phyloP scores from a whole-genome alignment of 768 basidiomycete species.

The Lanmaoa pseudosensibilis region DNA sequence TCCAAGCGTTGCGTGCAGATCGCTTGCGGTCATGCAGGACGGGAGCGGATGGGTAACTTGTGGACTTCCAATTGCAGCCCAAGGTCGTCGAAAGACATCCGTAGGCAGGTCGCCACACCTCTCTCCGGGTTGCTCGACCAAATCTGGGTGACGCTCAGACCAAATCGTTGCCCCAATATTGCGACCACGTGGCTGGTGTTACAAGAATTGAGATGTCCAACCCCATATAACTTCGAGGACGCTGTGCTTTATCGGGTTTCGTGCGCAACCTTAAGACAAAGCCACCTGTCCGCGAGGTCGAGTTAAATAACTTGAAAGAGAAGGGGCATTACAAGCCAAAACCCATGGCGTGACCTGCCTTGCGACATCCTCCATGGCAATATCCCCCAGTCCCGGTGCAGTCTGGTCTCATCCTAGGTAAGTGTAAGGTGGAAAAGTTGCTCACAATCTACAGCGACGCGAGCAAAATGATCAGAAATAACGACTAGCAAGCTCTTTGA shows the following conservation, averaged over 20 bases:
- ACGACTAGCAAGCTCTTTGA: not conserved
- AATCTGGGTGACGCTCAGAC: slow-evolving; percentile 1
- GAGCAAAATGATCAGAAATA: not conserved
- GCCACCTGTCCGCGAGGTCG: not conserved
- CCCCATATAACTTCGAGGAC: not conserved
- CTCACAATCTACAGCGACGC: not conserved
- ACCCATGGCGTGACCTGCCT: not conserved
- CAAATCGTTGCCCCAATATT: slow-evolving; percentile 1
- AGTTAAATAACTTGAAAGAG: not conserved
- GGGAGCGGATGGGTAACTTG: slow-evolving; percentile 16
- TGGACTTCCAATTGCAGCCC: slow-evolving; percentile 12
- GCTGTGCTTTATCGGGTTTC: not conserved
- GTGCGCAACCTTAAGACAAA: not conserved
- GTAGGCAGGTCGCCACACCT: slow-evolving; percentile 15
- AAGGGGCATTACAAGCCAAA: not conserved
- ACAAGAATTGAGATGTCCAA: not conserved
- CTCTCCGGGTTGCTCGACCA: not conserved
- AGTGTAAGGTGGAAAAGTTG: not conserved
- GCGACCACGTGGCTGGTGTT: not conserved
- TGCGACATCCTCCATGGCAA: not conserved
- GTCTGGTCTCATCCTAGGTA: not conserved
- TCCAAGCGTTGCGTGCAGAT: not conserved
- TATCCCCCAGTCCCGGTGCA: not conserved
- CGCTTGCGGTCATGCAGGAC: slow-evolving; percentile 7
- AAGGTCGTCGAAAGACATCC: slow-evolving; percentile 3